phyloP scores from a whole-genome alignment of 202 grass and related monocot genomes.

The Dendrocalamus latiflorus region DNA sequence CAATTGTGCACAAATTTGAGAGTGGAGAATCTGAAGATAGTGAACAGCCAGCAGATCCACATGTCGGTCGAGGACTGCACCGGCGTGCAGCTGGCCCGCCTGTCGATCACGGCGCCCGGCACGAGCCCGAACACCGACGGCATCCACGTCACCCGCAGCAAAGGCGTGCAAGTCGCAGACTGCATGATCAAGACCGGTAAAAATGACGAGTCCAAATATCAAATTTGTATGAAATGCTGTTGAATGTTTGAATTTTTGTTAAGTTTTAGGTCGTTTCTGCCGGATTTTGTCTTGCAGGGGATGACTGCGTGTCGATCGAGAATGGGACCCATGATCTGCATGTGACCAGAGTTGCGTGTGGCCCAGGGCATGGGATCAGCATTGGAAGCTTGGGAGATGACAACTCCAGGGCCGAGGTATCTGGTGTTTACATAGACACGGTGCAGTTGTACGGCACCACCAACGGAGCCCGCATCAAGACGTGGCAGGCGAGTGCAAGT shows the following conservation, averaged over 20 bases:
- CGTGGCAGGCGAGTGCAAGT: constrained; percentile 41
- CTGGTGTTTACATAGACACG: constrained; percentile 39
- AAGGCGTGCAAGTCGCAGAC: constrained; percentile 35
- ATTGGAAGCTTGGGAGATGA: constrained; percentile 64
- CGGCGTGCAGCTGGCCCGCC: neutral
- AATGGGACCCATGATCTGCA: constrained; percentile 34
- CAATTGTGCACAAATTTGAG: constrained; percentile 39
- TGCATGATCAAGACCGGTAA: constrained; percentile 57
- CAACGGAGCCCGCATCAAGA: constrained; percentile 82
- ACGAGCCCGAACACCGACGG: constrained; percentile 75
- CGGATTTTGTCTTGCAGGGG: constrained; percentile 37
- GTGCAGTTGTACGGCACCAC: constrained; percentile 50
- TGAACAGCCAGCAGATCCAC: constrained; percentile 78
- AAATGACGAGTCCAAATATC: too few species aligned
- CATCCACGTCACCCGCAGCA: constrained; percentile 53
- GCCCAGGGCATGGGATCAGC: constrained; percentile 72
- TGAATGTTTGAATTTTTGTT: too few species aligned
- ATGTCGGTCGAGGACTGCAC: constrained; percentile 50
- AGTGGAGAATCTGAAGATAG: constrained; percentile 32
- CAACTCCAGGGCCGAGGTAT: constrained; percentile 50
- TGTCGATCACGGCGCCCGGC: constrained; percentile 48
- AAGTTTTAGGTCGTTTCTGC: too few species aligned
- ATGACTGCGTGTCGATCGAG: constrained; percentile 82
- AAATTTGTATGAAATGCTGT: neutral
- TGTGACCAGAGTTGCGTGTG: constrained; percentile 50